Conservation (phyloP, 208 protist genomes). For the Blechomonas ayalai region DNA sequence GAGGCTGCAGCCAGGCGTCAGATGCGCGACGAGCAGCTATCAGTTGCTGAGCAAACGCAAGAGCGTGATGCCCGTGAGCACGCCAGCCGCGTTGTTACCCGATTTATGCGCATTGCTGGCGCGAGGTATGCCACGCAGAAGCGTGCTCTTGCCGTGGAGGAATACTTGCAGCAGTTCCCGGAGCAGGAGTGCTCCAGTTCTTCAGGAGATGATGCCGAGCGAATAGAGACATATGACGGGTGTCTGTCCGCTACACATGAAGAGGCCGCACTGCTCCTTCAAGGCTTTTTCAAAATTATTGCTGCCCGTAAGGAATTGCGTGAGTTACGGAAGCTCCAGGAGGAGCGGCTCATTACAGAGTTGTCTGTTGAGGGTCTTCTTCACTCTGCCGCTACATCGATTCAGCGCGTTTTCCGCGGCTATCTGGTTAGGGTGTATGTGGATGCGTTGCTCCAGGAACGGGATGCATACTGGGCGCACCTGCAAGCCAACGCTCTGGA, state of each 20-base stretch:
- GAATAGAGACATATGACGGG: neutral
- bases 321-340: slow-evolving; percentile 2
- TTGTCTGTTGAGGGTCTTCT: slow-evolving; percentile 21
- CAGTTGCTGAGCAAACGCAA: no score
- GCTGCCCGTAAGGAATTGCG: slow-evolving; percentile 8
- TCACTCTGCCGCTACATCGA: slow-evolving; percentile 33
- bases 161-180: slow-evolving; percentile 2
- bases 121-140: slow-evolving; percentile 6
- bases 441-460: slow-evolving; percentile 4
- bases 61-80: neutral
- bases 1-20: no score
- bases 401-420: slow-evolving; percentile 60
- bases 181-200: neutral
- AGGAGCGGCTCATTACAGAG: slow-evolving; percentile 10
- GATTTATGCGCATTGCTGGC: slow-evolving; percentile 12
- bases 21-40: no score
- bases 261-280: slow-evolving; percentile 19
- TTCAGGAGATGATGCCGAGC: slow-evolving; percentile 1
- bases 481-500: slow-evolving; percentile 4
- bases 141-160: neutral
- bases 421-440: slow-evolving; percentile 24
- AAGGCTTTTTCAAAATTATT: slow-evolving; percentile 13
- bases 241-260: neutral
- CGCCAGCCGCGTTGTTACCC: slow-evolving; percentile 8
- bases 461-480: slow-evolving; percentile 8